phyloP scores from a whole-genome alignment of 345 rosid species.

The Eutrema yunnanense region DNA sequence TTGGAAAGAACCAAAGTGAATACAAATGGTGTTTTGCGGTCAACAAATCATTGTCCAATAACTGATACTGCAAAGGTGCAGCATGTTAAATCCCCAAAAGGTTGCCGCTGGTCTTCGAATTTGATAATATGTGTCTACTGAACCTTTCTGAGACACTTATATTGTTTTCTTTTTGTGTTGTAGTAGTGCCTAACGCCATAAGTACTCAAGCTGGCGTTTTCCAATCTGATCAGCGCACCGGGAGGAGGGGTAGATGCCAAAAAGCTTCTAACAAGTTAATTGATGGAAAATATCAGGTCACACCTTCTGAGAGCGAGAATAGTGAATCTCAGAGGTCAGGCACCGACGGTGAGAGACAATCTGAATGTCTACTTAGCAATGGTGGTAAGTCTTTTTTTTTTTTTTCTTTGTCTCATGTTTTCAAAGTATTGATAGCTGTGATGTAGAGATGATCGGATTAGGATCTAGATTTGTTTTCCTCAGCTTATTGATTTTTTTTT shows the following conservation, averaged over 20 bases:
- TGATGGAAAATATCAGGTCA: slow-evolving; percentile 7
- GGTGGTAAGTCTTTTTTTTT: slow-evolving; percentile 34
- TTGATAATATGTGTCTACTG: not conserved
- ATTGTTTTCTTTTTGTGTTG: slow-evolving; percentile 8
- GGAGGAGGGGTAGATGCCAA: slow-evolving; percentile 75
- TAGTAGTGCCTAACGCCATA: slow-evolving; percentile 40
- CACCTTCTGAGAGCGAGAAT: slow-evolving; percentile 46
- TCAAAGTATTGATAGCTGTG: not conserved
- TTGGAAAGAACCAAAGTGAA: slow-evolving; percentile 28
- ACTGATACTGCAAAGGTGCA: slow-evolving; percentile 25
- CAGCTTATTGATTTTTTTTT: not conserved
- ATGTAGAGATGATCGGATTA: not conserved
- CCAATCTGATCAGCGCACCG: slow-evolving; percentile 44
- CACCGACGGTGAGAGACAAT: slow-evolving; percentile 23
- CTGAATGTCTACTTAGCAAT: slow-evolving; percentile 22
- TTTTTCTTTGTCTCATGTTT: not conserved
- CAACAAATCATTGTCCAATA: slow-evolving; percentile 19
- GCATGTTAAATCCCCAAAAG: slow-evolving; percentile 39
- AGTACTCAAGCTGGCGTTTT: slow-evolving; percentile 40
- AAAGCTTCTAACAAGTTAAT: slow-evolving; percentile 49
- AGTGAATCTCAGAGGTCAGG: slow-evolving; percentile 30
- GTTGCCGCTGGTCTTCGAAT: slow-evolving; percentile 31
- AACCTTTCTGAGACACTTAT: slow-evolving; percentile 6
- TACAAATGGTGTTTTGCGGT: slow-evolving; percentile 23
- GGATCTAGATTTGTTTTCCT: not conserved